phyloP scores from a whole-genome alignment of 257 asterid genomes.

The Solanum habrochaites region DNA sequence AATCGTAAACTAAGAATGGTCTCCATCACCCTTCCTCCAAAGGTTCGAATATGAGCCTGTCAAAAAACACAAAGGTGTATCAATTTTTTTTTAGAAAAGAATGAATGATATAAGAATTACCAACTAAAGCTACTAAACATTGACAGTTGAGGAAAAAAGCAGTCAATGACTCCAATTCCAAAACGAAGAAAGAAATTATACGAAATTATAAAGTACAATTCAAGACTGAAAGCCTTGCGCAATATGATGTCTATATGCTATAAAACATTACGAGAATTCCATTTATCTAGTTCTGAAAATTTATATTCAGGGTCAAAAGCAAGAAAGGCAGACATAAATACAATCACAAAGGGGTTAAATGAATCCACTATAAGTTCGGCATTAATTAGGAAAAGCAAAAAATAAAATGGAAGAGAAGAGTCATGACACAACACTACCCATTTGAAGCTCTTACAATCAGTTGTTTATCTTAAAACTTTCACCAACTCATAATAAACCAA shows the following conservation, averaged over 20 bases:
- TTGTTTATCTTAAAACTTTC: neutral
- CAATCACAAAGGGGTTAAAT: neutral
- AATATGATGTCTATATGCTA: neutral
- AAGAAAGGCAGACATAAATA: neutral
- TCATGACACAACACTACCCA: neutral
- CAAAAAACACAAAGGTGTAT: conserved; percentile 7
- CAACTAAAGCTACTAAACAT: neutral
- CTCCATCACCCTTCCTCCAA: conserved; percentile 86
- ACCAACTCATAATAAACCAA: neutral
- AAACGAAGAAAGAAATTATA: no score
- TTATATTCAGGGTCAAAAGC: neutral
- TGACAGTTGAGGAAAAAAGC: neutral
- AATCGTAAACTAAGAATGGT: conserved; percentile 85
- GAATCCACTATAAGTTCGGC: neutral
- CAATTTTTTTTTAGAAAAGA: neutral
- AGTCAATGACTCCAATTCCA: neutral
- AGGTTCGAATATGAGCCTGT: conserved; percentile 92
- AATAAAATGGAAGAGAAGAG: neutral
- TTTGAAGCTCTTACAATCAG: neutral
- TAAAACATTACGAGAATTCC: neutral
- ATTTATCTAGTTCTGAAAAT: neutral
- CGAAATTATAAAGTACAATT: neutral
- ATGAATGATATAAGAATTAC: neutral
- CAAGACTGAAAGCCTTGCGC: neutral
- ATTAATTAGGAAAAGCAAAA: neutral